Conservation (phyloP, 1,284 basidiomycete species). For the Cutaneotrichosporon curvatum region DNA sequence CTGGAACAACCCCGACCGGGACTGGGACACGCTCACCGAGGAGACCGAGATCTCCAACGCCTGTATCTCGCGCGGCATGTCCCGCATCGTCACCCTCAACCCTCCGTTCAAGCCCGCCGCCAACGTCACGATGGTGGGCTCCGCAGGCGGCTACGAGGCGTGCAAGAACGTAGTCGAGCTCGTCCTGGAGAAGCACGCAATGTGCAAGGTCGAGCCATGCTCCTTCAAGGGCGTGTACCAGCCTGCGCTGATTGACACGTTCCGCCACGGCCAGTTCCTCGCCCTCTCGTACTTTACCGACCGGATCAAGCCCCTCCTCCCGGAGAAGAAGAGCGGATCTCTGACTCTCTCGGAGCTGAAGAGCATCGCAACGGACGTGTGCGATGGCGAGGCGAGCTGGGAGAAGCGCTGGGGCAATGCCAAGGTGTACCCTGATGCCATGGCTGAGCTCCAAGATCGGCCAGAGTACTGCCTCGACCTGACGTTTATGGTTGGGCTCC, state of each 20-base stretch:
- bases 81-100: slow-evolving; percentile 61
- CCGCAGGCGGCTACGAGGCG: slow-evolving; percentile 73
- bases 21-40: slow-evolving; percentile 47
- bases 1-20: slow-evolving; percentile 34
- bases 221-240: slow-evolving; percentile 98
- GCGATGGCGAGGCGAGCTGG: slow-evolving; percentile 63
- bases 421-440: slow-evolving; percentile 46
- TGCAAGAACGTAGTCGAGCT: slow-evolving; percentile 81
- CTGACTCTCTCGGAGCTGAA: slow-evolving; percentile 61
- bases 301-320: slow-evolving; percentile 73
- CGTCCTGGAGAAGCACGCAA: slow-evolving; percentile 90
- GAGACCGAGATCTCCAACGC: slow-evolving; percentile 58
- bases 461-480: slow-evolving; percentile 94
- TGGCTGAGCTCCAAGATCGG: slow-evolving; percentile 69
- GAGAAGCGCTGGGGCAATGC: slow-evolving; percentile 46
- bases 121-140: slow-evolving; percentile 75
- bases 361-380: slow-evolving; percentile 62
- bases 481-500: slow-evolving; percentile 85
- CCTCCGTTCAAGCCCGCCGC: slow-evolving; percentile 52
- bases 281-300: slow-evolving; percentile 97
- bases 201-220: slow-evolving; percentile 84
- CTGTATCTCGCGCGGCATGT: slow-evolving; percentile 67
- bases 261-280: slow-evolving; percentile 69
- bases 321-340: slow-evolving; percentile 22
- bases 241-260: slow-evolving; percentile 84